Conservation (phyloP, 148 eudicot species). For the Vaccinium darrowii region DNA sequence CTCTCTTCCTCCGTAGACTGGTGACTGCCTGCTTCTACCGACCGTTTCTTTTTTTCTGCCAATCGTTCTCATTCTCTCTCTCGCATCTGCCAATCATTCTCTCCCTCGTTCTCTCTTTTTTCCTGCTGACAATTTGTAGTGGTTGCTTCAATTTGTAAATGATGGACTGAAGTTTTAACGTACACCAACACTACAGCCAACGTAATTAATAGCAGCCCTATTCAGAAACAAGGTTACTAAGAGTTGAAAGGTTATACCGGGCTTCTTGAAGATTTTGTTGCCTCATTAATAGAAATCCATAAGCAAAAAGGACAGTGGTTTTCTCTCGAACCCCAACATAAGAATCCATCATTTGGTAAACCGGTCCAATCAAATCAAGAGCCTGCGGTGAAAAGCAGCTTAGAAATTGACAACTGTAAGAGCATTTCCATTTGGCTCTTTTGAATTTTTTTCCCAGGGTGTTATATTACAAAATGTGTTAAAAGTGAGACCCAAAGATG, state of each 20-base stretch:
- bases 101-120: too few relatives aligned
- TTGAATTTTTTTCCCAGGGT: too few relatives aligned
- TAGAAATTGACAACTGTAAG: neutral
- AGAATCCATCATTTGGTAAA: conserved; percentile 71
- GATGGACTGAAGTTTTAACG: neutral
- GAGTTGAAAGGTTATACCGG: conserved; percentile 44
- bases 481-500: too few relatives aligned
- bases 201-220: conserved; percentile 12
- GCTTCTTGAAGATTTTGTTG: conserved; percentile 96
- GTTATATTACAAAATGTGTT: too few relatives aligned
- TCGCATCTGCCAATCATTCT: too few relatives aligned
- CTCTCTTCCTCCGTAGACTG: too few relatives aligned
- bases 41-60: too few relatives aligned
- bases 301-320: conserved; percentile 77
- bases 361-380: conserved; percentile 88
- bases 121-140: too few relatives aligned
- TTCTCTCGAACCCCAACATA: conserved; percentile 92
- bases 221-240: conserved; percentile 9
- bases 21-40: too few relatives aligned
- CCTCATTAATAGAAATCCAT: conserved; percentile 91
- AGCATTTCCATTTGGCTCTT: too few relatives aligned
- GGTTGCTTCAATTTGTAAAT: too few relatives aligned
- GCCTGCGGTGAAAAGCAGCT: conserved; percentile 48
- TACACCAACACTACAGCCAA: conserved; percentile 7
- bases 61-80: too few relatives aligned